Evolutionary conservation across 768 basidiomycete species (phyloP).

Genomic region (Lactifluus echinatus): DNA sequence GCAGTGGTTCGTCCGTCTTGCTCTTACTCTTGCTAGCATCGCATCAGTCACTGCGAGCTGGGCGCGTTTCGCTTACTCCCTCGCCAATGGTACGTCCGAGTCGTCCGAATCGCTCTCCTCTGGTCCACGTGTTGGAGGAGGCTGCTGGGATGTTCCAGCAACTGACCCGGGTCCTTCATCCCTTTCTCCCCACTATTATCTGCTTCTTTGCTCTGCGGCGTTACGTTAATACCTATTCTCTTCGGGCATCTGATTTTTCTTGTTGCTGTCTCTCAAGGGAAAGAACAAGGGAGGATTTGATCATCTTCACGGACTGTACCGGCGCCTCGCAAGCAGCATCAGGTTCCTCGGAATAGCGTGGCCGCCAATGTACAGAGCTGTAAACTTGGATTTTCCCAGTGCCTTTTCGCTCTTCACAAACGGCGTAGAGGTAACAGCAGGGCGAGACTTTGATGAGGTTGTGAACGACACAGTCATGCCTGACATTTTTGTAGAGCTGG

Average conservation of each 20-base stretch:
- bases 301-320: not conserved
- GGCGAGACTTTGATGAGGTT: not conserved
- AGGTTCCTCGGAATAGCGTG: not conserved
- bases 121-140: not conserved
- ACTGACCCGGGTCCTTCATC: too few relatives aligned
- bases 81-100: constrained; percentile 1
- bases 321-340: not conserved
- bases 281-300: not conserved
- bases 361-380: not conserved
- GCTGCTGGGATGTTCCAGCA: not conserved
- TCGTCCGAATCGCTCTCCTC: not conserved
- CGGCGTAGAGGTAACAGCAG: not conserved
- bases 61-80: not conserved
- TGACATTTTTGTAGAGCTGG: not conserved
- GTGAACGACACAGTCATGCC: not conserved
- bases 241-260: not conserved
- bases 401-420: not conserved
- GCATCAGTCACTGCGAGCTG: not conserved
- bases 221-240: too few relatives aligned
- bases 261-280: not conserved
- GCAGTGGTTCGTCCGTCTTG: not conserved
- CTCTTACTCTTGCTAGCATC: not conserved
- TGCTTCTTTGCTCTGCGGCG: not conserved
- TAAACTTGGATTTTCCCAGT: not conserved
- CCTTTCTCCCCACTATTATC: too few relatives aligned